Base-by-base conservation (phyloP, 2,329 filamentous ascomycete species). In the Xylaria sp. region DNA sequence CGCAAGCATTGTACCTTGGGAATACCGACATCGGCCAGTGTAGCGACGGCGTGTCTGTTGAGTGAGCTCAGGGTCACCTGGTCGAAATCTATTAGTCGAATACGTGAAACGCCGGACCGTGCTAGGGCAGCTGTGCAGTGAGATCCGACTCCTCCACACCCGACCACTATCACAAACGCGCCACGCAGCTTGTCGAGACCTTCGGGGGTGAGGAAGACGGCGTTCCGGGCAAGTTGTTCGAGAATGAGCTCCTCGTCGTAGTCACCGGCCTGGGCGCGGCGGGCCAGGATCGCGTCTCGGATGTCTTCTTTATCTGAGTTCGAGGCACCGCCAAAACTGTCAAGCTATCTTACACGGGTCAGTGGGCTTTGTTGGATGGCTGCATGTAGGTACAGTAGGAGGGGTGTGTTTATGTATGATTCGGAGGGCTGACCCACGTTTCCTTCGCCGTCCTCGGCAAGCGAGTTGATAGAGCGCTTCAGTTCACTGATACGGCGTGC, bases 41-140 rank as follows among this genome's bases (percentile, higher is more conserved):
- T 98, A 4, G 95, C 95, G 1, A 99, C 90, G 8, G 95, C 93
- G 78, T 99, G 95, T n/a, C 95, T 84, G 77, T 99, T 99, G 57
- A 99, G 81, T 2, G 93, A 97, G 67, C 92, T 96, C 46, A 99
- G 83, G 0, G 94, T 96, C 35, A 99, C 94, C 82, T 99, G 95
- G 76, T 99, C 95, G 75, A 99, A 99, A 77, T 99, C 95, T 69
- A 99, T 88, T 38, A 99, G 85, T 0, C 95, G 89, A 57, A 99
- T 84, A 70, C 88, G 89, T n/a, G 90, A 89, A 45, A 96, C 92
- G 33, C 95, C 95, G 0, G 94, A 97, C 31, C 95, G 89, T 4
- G 92, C 90, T 31, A 99, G 87, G 3, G 95, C 89, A 1, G 94
- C 89, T 4, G 90, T 87, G 65, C 92, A 94, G 80, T 99, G 96